Percentiles rank a stretch among this genome's conserved stretches.
Evolutionary conservation across 2,329 filamentous ascomycete species (phyloP).

Genomic region (Botrytis porri): DNA sequence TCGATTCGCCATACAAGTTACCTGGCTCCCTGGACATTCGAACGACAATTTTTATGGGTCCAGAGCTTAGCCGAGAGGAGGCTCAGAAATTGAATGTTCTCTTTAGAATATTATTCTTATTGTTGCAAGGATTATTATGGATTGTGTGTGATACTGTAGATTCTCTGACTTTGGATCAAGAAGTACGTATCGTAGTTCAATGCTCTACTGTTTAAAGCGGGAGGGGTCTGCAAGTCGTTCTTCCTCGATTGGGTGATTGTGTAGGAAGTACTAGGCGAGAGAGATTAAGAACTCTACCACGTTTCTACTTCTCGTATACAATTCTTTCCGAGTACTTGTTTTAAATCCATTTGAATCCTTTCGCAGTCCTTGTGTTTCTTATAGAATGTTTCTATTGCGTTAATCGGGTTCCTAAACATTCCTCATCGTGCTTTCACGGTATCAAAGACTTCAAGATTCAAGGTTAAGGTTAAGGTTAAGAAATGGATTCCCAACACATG

Average conservation of each 20-base stretch:
- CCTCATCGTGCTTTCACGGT: neutral
- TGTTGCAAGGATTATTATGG: neutral
- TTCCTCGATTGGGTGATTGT: neutral
- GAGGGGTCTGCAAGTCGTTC: neutral
- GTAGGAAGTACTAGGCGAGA: neutral
- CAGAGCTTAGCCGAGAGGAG: neutral
- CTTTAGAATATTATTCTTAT: neutral
- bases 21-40: neutral
- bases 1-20: neutral
- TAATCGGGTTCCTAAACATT: no score
- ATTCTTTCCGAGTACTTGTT: neutral
- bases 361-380: no score
- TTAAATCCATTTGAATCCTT: rapidly evolving
- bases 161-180: neutral
- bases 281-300: neutral
- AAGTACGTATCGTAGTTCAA: rapidly evolving
- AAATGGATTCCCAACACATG: neutral
- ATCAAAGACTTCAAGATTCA: neutral
- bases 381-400: neutral
- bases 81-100: neutral
- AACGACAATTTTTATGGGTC: neutral
- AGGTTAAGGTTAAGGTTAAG: neutral
- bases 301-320: neutral
- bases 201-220: neutral
- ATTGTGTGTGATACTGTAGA: neutral